phyloP scores from a whole-genome alignment of 202 grass and related monocot genomes.

The Setaria viridis region DNA sequence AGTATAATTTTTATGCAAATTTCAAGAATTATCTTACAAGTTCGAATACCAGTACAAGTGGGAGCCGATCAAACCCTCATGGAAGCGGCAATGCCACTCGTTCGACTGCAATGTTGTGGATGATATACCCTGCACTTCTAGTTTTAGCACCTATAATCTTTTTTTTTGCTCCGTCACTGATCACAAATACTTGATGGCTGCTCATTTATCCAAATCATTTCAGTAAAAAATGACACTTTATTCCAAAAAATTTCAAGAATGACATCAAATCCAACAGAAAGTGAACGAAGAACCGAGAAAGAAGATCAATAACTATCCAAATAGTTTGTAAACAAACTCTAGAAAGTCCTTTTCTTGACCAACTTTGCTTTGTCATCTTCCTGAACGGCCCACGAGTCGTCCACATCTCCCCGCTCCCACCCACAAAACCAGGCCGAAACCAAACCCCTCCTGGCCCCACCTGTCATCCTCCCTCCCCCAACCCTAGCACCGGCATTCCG shows the following conservation, averaged over 20 bases:
- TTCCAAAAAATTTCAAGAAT: not conserved
- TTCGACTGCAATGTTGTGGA: too few relatives aligned
- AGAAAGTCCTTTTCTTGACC: constrained; percentile 6
- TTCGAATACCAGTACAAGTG: too few relatives aligned
- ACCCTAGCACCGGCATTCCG: constrained; percentile 44
- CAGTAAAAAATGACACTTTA: not conserved
- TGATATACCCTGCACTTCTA: too few relatives aligned
- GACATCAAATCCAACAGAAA: not conserved
- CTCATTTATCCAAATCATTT: not conserved
- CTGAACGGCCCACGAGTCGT: constrained; percentile 41
- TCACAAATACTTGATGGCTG: not conserved
- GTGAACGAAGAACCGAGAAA: not conserved
- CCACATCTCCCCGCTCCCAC: constrained; percentile 45
- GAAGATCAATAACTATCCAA: not conserved
- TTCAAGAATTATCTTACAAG: too few relatives aligned
- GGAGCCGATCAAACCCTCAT: too few relatives aligned
- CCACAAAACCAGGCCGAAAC: constrained; percentile 40
- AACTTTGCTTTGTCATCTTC: constrained; percentile 46
- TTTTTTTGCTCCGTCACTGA: too few relatives aligned
- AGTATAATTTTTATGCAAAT: too few relatives aligned
- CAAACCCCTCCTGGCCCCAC: not conserved
- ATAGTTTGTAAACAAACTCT: not conserved
- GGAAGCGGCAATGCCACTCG: too few relatives aligned
- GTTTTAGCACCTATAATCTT: too few relatives aligned
- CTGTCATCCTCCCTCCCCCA: constrained; percentile 8